Evolutionary conservation across 2,329 filamentous ascomycete genomes (phyloP), one percentile per base, ranked within the genome.

Genomic region (Furcasterigmium sp.): DNA sequence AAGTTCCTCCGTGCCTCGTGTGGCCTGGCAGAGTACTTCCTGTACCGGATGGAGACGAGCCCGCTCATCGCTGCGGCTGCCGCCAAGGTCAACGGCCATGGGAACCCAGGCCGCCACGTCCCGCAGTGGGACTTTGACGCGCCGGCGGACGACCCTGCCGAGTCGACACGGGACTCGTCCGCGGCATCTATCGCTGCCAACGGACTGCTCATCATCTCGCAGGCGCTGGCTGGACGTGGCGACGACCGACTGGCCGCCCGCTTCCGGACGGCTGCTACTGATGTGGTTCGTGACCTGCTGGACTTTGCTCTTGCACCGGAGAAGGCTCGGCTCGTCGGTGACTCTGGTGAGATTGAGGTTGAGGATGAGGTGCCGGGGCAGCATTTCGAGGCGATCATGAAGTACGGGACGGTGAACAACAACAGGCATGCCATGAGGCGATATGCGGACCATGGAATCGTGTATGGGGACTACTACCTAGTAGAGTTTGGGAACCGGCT

Each of bases 401-500:
- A 57, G 41, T 50, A 57, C 34, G 57, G 54, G 7, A 66, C 63
- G 2, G 63, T 61, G 2, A 65, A 65, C 32, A 51, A 54, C 41
- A 62, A 63, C 41, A 48, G 44, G 6, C 44, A 49, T 5, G 57
- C 51, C 14, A 44, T 42, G 14, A 41, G 48, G 26, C 46, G 53
- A 8, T 57, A 56, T 37, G 48, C 45, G 39, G 49, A 63, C 44
- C 60, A 63, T 49, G 67, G 68, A 2, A 51, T 73, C 18, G 68
- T 72, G 5, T 72, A 72, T 57, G 68, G 64, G 3, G 68, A 72
- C 50, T 72, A 72, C 47, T 72, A 64, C 45, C 52, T 72, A 20
- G 42, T 72, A 7, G 64, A 70, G 45, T 66, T 69, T 53, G 68
- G 68, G 7, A 72, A 70, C 43, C 63, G 64, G 42, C 49, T 72